A percentile compares a stretch with the other conserved stretches of the same genome.
These are phyloP conservation scores for Rauvolfia tetraphylla DNA, from an alignment of 257 asterid species.

Conservation along the genomic window DNA sequence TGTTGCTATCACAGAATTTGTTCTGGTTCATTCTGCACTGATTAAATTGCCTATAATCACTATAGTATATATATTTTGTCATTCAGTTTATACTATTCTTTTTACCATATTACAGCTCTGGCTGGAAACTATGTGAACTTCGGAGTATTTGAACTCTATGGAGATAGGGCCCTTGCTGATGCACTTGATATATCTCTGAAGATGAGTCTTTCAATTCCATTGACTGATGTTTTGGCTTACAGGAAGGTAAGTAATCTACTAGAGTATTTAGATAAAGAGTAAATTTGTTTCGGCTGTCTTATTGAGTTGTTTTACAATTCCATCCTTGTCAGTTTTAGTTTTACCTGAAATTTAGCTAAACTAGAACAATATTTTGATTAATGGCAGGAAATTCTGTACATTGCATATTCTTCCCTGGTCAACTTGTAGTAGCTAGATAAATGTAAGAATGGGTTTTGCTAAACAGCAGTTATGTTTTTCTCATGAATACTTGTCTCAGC, in stretches of 20 bases:
- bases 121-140: constrained; percentile 95
- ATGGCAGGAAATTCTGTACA: neutral
- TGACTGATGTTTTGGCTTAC: constrained; percentile 85
- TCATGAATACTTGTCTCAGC: neutral
- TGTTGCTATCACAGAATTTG: neutral
- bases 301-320: neutral
- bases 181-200: constrained; percentile 84
- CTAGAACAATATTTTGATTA: neutral
- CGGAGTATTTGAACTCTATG: constrained; percentile 96
- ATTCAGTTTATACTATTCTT: constrained; percentile 17
- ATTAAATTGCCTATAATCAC: neutral
- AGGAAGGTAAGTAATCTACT: constrained; percentile 62
- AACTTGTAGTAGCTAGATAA: neutral
- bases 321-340: neutral
- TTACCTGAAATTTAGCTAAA: neutral
- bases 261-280: neutral
- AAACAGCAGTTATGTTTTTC: neutral
- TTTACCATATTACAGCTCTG: constrained; percentile 55
- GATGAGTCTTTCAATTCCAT: constrained; percentile 84
- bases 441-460: neutral
- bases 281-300: neutral
- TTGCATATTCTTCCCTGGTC: neutral
- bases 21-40: neutral
- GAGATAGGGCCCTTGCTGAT: constrained; percentile 98
- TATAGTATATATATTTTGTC: neutral